Conservation (phyloP, 805 yeast genomes). For the Starmerella khaoyaiensis region DNA sequence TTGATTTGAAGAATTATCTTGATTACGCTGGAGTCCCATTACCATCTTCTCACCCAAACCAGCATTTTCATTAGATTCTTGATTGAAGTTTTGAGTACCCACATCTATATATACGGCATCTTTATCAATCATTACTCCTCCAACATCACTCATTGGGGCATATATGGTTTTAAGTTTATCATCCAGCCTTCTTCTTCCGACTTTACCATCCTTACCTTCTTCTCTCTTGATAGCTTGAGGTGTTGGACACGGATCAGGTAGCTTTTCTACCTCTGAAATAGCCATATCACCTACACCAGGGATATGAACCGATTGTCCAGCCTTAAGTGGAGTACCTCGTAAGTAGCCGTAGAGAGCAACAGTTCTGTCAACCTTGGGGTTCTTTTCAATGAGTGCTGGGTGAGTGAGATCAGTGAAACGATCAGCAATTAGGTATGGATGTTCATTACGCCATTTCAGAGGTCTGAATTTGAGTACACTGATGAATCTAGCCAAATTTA, state of each 20-base stretch:
- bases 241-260: slow-evolving; percentile 98
- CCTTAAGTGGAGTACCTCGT: slow-evolving; percentile 80
- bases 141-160: slow-evolving; percentile 99
- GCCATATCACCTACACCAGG: slow-evolving; percentile 92
- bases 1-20: slow-evolving; percentile 47
- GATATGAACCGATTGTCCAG: slow-evolving; percentile 69
- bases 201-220: slow-evolving; percentile 41
- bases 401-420: slow-evolving; percentile 89
- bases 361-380: slow-evolving; percentile 75
- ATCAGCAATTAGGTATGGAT: slow-evolving; percentile 84
- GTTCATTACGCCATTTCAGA: slow-evolving; percentile 98
- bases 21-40: slow-evolving; percentile 54
- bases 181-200: slow-evolving; percentile 77
- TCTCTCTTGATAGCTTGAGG: slow-evolving; percentile 79
- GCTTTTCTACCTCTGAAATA: slow-evolving; percentile 63
- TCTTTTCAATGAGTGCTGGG: slow-evolving; percentile 64
- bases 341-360: slow-evolving; percentile 87
- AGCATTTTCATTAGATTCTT: slow-evolving; percentile 31
- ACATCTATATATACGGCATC: slow-evolving; percentile 94
- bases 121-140: slow-evolving; percentile 91
- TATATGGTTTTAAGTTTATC: slow-evolving; percentile 88
- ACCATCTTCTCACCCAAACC: slow-evolving; percentile 84
- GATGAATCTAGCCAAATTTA: slow-evolving; percentile 81
- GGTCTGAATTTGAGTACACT: slow-evolving; percentile 98
- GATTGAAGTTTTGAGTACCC: slow-evolving; percentile 42